A percentile compares a stretch with the other conserved stretches of the same genome.
These are phyloP conservation scores for Phyllosticta citrichinensis DNA, from an alignment of 2,329 filamentous ascomycete species.

Conservation along the genomic window DNA sequence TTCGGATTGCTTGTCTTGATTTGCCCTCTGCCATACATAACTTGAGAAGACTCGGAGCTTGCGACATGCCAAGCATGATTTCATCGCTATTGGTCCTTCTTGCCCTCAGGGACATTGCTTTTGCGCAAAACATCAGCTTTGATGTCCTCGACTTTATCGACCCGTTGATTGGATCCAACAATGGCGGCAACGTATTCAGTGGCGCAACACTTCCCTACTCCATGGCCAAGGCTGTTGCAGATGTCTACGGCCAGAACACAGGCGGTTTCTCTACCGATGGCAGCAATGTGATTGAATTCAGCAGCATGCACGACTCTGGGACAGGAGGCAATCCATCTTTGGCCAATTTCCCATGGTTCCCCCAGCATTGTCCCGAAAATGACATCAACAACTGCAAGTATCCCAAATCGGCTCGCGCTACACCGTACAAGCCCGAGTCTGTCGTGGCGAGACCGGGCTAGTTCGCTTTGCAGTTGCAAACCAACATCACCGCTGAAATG, in stretches of 20 bases:
- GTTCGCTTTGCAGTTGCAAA: conserved; percentile 48
- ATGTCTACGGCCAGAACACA: conserved; percentile 42
- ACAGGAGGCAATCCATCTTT: conserved; percentile 45
- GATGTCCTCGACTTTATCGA: conserved; percentile 30
- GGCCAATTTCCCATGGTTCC: conserved; percentile 65
- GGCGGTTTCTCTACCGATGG: conserved; percentile 44
- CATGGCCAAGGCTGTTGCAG: conserved; percentile 39
- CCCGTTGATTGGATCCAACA: conserved; percentile 34
- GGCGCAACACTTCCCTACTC: conserved; percentile 38
- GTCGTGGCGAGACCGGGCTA: conserved; percentile 49
- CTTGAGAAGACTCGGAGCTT: background rate
- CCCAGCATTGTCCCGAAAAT: conserved; percentile 53
- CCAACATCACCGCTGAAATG: conserved; percentile 50
- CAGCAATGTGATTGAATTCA: conserved; percentile 35
- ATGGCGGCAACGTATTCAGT: conserved; percentile 38
- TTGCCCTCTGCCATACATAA: background rate
- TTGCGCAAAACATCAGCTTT: background rate
- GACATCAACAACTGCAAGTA: conserved; percentile 52
- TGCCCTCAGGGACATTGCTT: background rate
- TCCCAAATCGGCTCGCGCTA: conserved; percentile 38
- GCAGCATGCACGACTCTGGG: conserved; percentile 25
- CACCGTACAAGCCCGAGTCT: conserved; percentile 40
- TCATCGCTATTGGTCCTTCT: background rate
- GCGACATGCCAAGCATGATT: background rate
- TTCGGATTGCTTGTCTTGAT: too few species aligned